phyloP scores from a whole-genome alignment of 495 filamentous ascomycete genomes.

The Hypoxylon intermedium region DNA sequence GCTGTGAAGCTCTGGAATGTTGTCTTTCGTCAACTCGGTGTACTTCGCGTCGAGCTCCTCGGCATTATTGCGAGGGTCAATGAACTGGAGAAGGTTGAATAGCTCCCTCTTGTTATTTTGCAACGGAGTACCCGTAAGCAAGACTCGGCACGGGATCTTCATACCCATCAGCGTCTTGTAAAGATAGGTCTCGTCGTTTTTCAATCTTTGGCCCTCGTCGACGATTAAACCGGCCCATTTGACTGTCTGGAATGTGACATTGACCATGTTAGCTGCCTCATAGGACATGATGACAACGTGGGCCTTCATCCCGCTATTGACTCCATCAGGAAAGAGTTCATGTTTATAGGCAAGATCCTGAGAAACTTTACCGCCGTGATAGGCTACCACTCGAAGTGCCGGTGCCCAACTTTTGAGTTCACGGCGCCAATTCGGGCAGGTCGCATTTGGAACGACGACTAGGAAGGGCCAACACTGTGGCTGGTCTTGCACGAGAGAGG shows the following conservation, averaged over 20 bases:
- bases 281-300: constrained; percentile 97
- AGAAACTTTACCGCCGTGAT: constrained; percentile 76
- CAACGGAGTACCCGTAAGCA: constrained; percentile 87
- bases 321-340: constrained; percentile 76
- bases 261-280: constrained; percentile 77
- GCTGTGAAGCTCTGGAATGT: constrained; percentile 78
- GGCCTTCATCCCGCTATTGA: constrained; percentile 67
- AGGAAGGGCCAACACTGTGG: constrained; percentile 92
- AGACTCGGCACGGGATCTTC: constrained; percentile 77
- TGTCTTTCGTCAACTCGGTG: constrained; percentile 75
- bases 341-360: constrained; percentile 74
- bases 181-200: constrained; percentile 85
- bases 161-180: constrained; percentile 75
- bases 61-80: constrained; percentile 73
- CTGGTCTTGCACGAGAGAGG: constrained; percentile 72
- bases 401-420: constrained; percentile 97
- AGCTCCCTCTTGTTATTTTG: constrained; percentile 95
- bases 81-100: constrained; percentile 94
- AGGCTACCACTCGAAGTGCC: constrained; percentile 83
- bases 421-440: constrained; percentile 94
- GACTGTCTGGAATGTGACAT: constrained; percentile 69
- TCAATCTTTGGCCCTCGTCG: constrained; percentile 95
- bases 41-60: constrained; percentile 76
- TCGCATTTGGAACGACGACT: constrained; percentile 91
- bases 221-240: constrained; percentile 90